Evolutionary conservation across 2,329 filamentous ascomycete species (phyloP).

Genomic region (Macrophomina tecta): DNA sequence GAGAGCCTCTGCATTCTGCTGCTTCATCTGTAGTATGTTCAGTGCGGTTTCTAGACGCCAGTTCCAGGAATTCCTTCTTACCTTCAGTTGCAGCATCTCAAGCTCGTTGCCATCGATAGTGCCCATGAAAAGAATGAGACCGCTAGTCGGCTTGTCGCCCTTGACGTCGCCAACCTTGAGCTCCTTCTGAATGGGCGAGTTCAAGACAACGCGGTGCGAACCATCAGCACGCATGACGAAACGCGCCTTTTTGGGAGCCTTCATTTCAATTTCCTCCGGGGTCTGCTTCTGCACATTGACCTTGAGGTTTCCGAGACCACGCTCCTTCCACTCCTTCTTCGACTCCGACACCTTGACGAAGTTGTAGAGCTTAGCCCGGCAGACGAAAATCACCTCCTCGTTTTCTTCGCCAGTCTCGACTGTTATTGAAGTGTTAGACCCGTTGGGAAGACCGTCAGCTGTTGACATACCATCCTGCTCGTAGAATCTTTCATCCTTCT

Average conservation of each 20-base stretch:
- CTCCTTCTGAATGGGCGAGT: constrained; percentile 78
- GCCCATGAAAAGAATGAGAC: constrained; percentile 70
- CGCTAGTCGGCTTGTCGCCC: constrained; percentile 70
- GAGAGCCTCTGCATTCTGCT: constrained; percentile 52
- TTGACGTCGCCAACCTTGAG: constrained; percentile 75
- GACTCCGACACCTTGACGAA: constrained; percentile 66
- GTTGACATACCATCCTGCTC: constrained; percentile 69
- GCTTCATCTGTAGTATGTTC: constrained; percentile 47
- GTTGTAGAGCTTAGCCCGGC: constrained; percentile 84
- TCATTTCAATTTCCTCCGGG: constrained; percentile 53
- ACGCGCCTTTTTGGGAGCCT: constrained; percentile 60
- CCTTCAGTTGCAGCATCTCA: constrained; percentile 63
- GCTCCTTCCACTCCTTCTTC: constrained; percentile 82
- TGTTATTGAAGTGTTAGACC: constrained; percentile 42
- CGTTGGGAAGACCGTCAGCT: constrained; percentile 25
- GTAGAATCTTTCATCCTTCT: constrained; percentile 64
- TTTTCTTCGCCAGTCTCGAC: constrained; percentile 87
- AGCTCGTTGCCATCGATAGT: constrained; percentile 60
- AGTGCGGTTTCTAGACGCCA: not conserved
- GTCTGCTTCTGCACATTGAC: constrained; percentile 63
- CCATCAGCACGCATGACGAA: constrained; percentile 92
- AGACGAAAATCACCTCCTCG: constrained; percentile 75
- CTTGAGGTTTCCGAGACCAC: constrained; percentile 82
- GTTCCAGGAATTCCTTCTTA: constrained; percentile 40
- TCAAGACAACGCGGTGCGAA: constrained; percentile 84